Percentiles rank a stretch among this genome's conserved stretches.
These are phyloP conservation scores for Naganishia cerealis DNA, from an alignment of 1,284 basidiomycete species.

Conservation along the genomic window DNA sequence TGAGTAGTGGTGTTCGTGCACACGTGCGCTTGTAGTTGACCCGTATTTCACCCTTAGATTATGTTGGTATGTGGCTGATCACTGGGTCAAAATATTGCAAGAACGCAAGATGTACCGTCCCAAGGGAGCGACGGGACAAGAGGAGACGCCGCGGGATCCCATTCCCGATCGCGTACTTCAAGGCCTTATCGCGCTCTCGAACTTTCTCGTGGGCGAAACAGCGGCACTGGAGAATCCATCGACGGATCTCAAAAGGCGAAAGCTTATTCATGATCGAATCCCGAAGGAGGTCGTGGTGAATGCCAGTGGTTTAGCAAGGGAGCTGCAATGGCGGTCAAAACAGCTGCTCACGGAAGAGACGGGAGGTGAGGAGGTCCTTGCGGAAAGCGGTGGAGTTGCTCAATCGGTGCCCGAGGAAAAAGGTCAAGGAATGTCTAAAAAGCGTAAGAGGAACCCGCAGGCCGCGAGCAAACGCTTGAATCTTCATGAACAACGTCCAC, in stretches of 20 bases:
- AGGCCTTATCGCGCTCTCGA: conserved; percentile 69
- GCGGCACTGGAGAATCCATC: conserved; percentile 62
- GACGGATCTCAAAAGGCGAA: conserved; percentile 63
- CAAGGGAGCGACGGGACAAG: conserved; percentile 3
- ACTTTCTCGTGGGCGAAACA: conserved; percentile 75
- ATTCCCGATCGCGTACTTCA: conserved; percentile 63
- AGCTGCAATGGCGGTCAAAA: conserved; percentile 72
- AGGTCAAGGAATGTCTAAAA: not conserved
- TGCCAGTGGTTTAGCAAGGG: conserved; percentile 70
- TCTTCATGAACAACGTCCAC: not conserved
- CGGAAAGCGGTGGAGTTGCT: not conserved
- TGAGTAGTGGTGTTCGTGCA: conserved; percentile 49
- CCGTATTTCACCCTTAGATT: conserved; percentile 58
- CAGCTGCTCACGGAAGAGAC: conserved; percentile 13
- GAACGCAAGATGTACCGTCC: conserved; percentile 61
- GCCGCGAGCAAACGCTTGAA: not conserved
- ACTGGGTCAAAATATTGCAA: conserved; percentile 70
- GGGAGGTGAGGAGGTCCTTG: not conserved
- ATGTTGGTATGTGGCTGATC: conserved; percentile 85
- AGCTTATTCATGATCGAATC: conserved; percentile 73
- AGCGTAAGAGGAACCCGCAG: not conserved
- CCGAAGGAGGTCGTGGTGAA: conserved; percentile 78
- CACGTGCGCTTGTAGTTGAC: conserved; percentile 26
- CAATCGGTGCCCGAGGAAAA: not conserved
- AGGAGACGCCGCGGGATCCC: conserved; percentile 2